Base-by-base conservation (phyloP, 1,284 basidiomycete species). In the Laetiporus sulphureus region DNA sequence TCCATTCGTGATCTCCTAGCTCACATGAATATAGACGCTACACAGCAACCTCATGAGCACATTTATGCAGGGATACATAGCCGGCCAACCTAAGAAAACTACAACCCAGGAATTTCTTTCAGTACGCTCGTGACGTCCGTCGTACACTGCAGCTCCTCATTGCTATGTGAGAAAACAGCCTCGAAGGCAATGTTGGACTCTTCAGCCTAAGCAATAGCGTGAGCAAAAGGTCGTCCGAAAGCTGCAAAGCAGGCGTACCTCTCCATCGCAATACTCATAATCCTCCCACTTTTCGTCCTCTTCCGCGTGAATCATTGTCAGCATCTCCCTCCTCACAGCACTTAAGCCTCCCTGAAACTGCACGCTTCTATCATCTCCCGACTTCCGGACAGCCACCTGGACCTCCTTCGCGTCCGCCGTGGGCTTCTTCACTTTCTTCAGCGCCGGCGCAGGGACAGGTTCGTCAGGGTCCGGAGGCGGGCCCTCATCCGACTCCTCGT, bases 391-490 rank as follows among this genome's bases (percentile, higher is more conserved):
- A 18, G 83, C 73, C 13, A 87, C 80, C 52, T 86, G 83, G 10
- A 89, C 78, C 57, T 90, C 87, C 55, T 72, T 83, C 16, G 74
- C 70, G 44, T 83, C 81, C 8, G 64, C 69, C 1, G 60, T 48
- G 0, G 66, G 44, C 52, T 68, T 75, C 54, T 67, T 73, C 51
- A 79, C 80, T 55, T 82, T 84, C 49, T 76, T 73, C 4, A 62
- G 52, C 5, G 65, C 53, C 2, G 73, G 71, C 2, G 66, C 61
- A 3, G 73, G 71, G 2, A 66, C 61, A 5, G 69, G 71, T 40
- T 87, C 85, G 50, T 88, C 85, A 18, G 84, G 85, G 54, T 89
- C 85, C 30, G 75, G 81, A 27, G 83, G 85, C 21, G 84, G 83
- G 0, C 79, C 85, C 44, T 86, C 82, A 44, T 87, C 84, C 4